Conservation (phyloP, 192 early-diverging fungal genomes). For the Lobosporangium transversale region DNA sequence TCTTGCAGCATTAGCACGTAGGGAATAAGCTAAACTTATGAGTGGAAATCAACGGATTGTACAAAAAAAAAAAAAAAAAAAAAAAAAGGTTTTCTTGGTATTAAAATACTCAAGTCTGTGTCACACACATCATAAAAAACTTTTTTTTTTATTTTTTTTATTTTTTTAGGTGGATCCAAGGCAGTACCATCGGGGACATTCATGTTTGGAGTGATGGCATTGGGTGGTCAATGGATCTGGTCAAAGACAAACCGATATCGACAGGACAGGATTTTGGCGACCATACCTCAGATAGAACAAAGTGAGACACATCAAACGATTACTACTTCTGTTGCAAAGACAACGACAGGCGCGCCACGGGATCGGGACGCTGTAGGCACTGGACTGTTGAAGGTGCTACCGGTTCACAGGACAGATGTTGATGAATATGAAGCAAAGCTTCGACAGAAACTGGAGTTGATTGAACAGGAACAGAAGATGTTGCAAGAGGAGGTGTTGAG, state of each 20-base stretch:
- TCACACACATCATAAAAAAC: neutral
- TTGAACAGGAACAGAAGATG: slow-evolving; percentile 55
- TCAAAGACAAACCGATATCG: slow-evolving; percentile 58
- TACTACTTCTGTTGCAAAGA: neutral
- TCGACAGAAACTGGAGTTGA: slow-evolving; percentile 42
- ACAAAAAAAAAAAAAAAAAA: no score
- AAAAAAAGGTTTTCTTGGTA: no score
- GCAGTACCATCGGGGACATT: slow-evolving; percentile 63
- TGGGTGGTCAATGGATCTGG: slow-evolving; percentile 59
- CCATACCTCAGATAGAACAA: neutral
- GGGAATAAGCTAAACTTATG: no score
- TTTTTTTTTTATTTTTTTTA: slow-evolving; percentile 6
- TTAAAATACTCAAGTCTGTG: neutral
- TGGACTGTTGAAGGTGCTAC: slow-evolving; percentile 60
- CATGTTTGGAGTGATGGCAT: slow-evolving; percentile 62
- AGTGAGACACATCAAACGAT: neutral
- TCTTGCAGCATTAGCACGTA: slow-evolving; percentile 60
- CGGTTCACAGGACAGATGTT: slow-evolving; percentile 65
- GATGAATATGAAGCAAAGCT: slow-evolving; percentile 72
- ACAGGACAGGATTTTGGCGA: slow-evolving; percentile 64
- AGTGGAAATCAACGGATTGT: neutral
- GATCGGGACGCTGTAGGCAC: slow-evolving; percentile 14
- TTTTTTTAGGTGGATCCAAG: slow-evolving; percentile 56
- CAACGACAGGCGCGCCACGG: slow-evolving; percentile 2
- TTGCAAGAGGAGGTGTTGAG: slow-evolving; percentile 47